Evolutionary conservation across 139 green algal species (phyloP).

Genomic region (Coccomyxa sp.): DNA sequence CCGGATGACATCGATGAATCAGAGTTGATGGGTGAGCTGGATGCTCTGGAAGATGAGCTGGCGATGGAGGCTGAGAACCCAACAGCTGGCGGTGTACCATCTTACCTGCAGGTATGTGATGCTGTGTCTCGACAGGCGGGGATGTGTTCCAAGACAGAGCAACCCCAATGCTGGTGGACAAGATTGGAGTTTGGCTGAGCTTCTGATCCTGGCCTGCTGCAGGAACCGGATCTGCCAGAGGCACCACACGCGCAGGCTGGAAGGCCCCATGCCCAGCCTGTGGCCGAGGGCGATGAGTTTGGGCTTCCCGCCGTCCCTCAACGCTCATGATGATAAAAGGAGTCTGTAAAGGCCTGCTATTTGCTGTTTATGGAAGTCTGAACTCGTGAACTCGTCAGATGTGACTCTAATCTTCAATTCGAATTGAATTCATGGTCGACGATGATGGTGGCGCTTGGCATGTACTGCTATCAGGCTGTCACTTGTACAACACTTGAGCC

Average conservation of each 20-base stretch:
- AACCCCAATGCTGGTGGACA: neutral
- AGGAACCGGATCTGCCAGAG: constrained; percentile 60
- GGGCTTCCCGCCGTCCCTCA: constrained; percentile 51
- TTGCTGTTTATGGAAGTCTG: too few relatives aligned
- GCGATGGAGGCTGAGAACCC: constrained; percentile 33
- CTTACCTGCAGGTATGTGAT: constrained; percentile 66
- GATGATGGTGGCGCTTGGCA: too few relatives aligned
- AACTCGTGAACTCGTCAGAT: too few relatives aligned
- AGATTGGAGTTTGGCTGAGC: neutral
- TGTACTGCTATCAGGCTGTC: too few relatives aligned
- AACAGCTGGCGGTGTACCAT: constrained; percentile 41
- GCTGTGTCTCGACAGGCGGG: neutral
- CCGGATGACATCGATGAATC: constrained; percentile 95
- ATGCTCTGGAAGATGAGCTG: constrained; percentile 83
- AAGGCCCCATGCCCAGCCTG: constrained; percentile 14
- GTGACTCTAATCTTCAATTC: too few relatives aligned
- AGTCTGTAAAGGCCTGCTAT: too few relatives aligned
- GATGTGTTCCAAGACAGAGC: neutral
- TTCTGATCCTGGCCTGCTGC: neutral
- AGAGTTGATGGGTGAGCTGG: constrained; percentile 96
- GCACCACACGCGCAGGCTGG: constrained; percentile 33
- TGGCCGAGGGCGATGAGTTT: constrained; percentile 38
- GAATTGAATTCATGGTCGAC: too few relatives aligned
- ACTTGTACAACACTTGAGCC: too few relatives aligned
- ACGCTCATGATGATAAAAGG: constrained; percentile 21